phyloP scores from a whole-genome alignment of 352 stramenopile species.

The Phytopythium sindhum region DNA sequence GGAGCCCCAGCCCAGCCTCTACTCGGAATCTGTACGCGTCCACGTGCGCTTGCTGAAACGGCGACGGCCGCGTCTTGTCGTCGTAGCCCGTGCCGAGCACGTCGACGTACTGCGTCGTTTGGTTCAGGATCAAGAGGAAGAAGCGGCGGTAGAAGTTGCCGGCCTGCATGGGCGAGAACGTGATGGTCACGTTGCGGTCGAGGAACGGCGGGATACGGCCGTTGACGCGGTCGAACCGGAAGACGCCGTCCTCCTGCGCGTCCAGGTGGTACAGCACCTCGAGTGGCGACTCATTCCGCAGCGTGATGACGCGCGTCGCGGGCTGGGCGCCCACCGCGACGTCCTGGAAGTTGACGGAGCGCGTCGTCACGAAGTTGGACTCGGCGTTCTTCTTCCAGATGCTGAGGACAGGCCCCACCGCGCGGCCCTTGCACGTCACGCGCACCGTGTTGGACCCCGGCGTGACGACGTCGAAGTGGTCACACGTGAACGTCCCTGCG shows the following conservation, averaged over 20 bases:
- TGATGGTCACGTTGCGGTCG: conserved; percentile 78
- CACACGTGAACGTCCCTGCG: conserved; percentile 85
- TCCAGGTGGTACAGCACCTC: conserved; percentile 81
- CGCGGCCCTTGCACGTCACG: conserved; percentile 69
- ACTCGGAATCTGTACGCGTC: conserved; percentile 70
- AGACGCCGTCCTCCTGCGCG: conserved; percentile 67
- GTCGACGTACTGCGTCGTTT: conserved; percentile 84
- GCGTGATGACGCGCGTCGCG: conserved; percentile 67
- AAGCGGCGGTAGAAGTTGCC: conserved; percentile 92
- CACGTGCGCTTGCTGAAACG: conserved; percentile 90
- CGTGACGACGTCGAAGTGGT: conserved; percentile 89
- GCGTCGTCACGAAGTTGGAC: conserved; percentile 63
- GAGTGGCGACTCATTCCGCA: conserved; percentile 78
- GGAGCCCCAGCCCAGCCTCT: conserved; percentile 47
- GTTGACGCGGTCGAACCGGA: conserved; percentile 77
- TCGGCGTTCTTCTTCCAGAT: conserved; percentile 83
- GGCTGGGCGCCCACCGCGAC: conserved; percentile 51
- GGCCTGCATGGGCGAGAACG: conserved; percentile 65
- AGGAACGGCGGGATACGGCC: conserved; percentile 80
- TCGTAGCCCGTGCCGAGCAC: conserved; percentile 88
- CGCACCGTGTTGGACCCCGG: conserved; percentile 83
- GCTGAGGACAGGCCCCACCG: conserved; percentile 55
- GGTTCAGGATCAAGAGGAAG: conserved; percentile 84
- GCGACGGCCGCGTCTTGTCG: conserved; percentile 85
- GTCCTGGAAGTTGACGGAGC: conserved; percentile 90